Conservation (phyloP, 1,139 yeast genomes). For the Wickerhamiella pararugosa region DNA sequence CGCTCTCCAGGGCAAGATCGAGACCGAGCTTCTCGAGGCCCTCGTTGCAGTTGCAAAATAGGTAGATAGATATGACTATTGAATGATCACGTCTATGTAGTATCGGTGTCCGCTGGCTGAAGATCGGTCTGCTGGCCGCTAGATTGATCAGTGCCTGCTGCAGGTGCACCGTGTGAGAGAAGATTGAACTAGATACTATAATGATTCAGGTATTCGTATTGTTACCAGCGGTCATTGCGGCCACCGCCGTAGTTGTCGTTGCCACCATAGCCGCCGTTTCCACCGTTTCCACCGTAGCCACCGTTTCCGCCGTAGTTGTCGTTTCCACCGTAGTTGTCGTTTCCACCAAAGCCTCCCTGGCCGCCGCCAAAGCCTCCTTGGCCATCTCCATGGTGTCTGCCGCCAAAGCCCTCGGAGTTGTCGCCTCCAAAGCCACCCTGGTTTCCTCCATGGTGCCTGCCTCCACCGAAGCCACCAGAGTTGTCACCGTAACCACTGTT, state of each 20-base stretch:
- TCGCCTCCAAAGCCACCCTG: neutral
- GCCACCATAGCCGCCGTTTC: constrained; percentile 11
- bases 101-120: no score
- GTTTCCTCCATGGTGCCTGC: neutral
- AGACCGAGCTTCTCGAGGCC: constrained; percentile 93
- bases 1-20: constrained; percentile 91
- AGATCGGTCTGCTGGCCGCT: no score
- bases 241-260: constrained; percentile 4
- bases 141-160: no score
- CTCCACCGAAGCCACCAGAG: constrained; percentile 5
- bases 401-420: constrained; percentile 9
- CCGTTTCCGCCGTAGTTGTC: constrained; percentile 9
- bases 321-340: constrained; percentile 5
- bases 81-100: neutral
- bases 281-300: constrained; percentile 12
- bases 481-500: constrained; percentile 14
- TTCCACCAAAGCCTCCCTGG: constrained; percentile 4
- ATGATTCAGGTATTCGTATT: no score
- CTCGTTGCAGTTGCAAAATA: constrained; percentile 79
- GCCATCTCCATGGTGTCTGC: constrained; percentile 4
- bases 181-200: no score
- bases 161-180: no score
- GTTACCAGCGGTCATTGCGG: constrained; percentile 8
- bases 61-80: neutral
- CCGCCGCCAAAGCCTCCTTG: neutral